Percentiles rank a stretch among this genome's conserved stretches.
These are phyloP conservation scores for Amylostereum areolatum DNA, from an alignment of 1,284 basidiomycete species.

Conservation along the genomic window DNA sequence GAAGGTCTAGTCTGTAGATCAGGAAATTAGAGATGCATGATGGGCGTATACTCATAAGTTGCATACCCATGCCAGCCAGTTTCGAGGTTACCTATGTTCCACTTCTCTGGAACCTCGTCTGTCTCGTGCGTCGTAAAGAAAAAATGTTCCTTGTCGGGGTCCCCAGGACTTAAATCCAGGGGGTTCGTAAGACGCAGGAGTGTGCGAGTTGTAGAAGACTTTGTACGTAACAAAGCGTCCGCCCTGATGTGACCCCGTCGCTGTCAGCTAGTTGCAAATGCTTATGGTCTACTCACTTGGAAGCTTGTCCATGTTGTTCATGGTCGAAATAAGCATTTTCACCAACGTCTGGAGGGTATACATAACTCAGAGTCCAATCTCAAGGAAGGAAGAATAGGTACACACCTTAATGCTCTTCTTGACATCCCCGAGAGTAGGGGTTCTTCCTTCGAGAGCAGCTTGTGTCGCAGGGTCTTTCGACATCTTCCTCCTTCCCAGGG, in stretches of 20 bases:
- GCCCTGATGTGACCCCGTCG: constrained; percentile 38
- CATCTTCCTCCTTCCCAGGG: constrained; percentile 29
- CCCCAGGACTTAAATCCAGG: constrained; percentile 67
- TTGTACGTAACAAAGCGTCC: constrained; percentile 81
- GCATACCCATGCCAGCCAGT: constrained; percentile 68
- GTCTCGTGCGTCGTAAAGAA: constrained; percentile 69
- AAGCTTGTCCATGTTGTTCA: constrained; percentile 69
- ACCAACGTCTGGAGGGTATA: constrained; percentile 45
- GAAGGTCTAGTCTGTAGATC: constrained; percentile 51
- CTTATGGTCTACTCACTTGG: constrained; percentile 46
- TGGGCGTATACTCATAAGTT: constrained; percentile 3
- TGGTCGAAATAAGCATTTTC: constrained; percentile 68
- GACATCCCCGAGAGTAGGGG: constrained; percentile 66
- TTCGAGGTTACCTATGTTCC: constrained; percentile 56
- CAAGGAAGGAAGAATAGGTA: not conserved
- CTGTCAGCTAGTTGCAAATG: not conserved
- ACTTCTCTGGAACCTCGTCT: constrained; percentile 65
- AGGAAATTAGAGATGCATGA: constrained; percentile 3
- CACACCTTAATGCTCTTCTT: constrained; percentile 67
- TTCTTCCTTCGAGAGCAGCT: constrained; percentile 47
- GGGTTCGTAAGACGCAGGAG: constrained; percentile 74
- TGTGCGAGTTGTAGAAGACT: constrained; percentile 68
- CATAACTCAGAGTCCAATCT: not conserved
- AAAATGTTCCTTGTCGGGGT: constrained; percentile 64
- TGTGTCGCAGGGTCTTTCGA: constrained; percentile 45